A percentile compares a stretch with the other conserved stretches of the same genome.
phyloP scores from a whole-genome alignment of 352 stramenopile genomes.

The Globisporangium viniferum region DNA sequence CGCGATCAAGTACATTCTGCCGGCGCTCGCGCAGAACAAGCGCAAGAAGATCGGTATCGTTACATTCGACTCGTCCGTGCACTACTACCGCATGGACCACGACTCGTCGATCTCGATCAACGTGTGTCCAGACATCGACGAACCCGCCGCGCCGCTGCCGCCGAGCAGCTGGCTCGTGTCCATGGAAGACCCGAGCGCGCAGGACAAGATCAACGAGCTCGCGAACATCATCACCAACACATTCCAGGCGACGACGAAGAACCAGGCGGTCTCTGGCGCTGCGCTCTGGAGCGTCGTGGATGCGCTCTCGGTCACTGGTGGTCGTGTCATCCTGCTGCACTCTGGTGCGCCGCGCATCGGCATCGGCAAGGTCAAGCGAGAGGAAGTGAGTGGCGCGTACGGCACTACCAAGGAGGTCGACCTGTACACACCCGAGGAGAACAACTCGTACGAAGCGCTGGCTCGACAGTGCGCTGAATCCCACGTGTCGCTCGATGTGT shows the following conservation, averaged over 20 bases:
- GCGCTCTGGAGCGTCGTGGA: constrained; percentile 79
- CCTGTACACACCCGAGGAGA: constrained; percentile 68
- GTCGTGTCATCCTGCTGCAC: constrained; percentile 73
- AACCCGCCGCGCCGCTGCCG: constrained; percentile 69
- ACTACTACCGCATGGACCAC: constrained; percentile 86
- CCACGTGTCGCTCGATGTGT: constrained; percentile 85
- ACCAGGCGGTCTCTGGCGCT: constrained; percentile 72
- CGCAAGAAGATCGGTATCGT: constrained; percentile 89
- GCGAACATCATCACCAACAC: constrained; percentile 65
- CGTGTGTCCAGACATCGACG: constrained; percentile 78
- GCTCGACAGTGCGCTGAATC: constrained; percentile 65
- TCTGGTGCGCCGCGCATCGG: constrained; percentile 70
- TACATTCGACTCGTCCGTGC: constrained; percentile 78
- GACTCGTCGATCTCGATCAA: constrained; percentile 65
- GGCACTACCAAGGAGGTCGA: constrained; percentile 85
- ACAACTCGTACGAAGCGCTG: constrained; percentile 68
- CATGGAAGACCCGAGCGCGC: constrained; percentile 71
- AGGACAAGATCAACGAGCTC: constrained; percentile 67
- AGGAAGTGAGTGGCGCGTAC: constrained; percentile 78
- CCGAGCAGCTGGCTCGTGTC: constrained; percentile 78
- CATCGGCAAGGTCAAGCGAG: constrained; percentile 71
- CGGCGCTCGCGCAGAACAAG: constrained; percentile 72
- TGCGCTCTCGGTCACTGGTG: constrained; percentile 53
- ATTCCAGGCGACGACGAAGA: constrained; percentile 70
- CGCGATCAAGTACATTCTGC: constrained; percentile 77